phyloP scores from a whole-genome alignment of 768 basidiomycete species.

The Mrakia hoshinonis region DNA sequence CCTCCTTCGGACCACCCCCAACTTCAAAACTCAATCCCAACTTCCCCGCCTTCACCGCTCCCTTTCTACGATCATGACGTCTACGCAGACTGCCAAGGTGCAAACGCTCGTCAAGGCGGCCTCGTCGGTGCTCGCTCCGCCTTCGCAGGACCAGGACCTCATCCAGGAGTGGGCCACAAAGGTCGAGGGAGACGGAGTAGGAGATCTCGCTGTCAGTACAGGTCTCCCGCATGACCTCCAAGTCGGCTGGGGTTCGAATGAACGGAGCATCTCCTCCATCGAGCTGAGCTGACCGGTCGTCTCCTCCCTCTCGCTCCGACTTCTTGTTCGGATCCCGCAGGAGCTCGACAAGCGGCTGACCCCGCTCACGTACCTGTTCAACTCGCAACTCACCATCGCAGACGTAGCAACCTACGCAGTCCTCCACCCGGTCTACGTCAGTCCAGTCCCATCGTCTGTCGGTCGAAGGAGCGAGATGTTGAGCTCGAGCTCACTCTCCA shows the following conservation, averaged over 20 bases:
- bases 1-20: background rate
- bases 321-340: conserved; percentile 1
- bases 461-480: background rate
- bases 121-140: background rate
- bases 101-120: conserved; percentile 1
- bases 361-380: conserved; percentile 55
- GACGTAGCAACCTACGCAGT: conserved; percentile 84
- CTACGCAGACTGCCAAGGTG: conserved; percentile 5
- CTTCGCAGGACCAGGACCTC: conserved; percentile 13
- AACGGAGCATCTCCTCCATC: background rate
- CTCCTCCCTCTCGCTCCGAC: background rate
- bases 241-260: background rate
- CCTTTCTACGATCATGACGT: background rate
- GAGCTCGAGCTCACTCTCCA: background rate
- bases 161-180: conserved; percentile 8
- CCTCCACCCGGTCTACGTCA: conserved; percentile 72
- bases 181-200: conserved; percentile 1
- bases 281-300: background rate
- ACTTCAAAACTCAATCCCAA: background rate
- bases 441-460: conserved; percentile 36
- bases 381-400: conserved; percentile 74
- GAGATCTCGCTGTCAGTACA: background rate
- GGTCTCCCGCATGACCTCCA: too few relatives aligned
- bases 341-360: conserved; percentile 23
- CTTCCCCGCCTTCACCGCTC: background rate